Evolutionary conservation across 2,329 filamentous ascomycete species (phyloP).

Genomic region (Fonsecaea pedrosoi): DNA sequence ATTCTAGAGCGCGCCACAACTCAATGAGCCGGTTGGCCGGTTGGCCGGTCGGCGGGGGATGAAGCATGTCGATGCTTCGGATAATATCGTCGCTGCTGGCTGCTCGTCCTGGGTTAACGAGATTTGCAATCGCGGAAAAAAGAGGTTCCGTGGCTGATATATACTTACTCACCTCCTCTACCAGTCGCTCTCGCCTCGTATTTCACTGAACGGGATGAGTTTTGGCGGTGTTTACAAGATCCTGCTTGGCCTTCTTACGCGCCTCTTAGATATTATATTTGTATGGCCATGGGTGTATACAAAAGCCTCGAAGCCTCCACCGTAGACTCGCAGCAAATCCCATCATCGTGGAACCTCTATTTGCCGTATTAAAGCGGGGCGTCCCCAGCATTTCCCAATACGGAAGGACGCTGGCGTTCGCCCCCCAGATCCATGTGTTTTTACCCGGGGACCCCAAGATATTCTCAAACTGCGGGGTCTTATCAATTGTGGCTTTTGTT

Average conservation of each 20-base stretch:
- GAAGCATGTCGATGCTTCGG: not conserved
- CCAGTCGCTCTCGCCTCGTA: not conserved
- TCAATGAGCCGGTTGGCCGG: not conserved
- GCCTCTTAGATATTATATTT: too few relatives aligned
- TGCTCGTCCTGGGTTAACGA: not conserved
- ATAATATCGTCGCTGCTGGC: not conserved
- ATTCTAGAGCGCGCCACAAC: not conserved
- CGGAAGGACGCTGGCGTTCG: not conserved
- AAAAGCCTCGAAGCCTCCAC: not conserved
- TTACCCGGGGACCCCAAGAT: conserved; percentile 19
- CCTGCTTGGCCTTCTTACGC: too few relatives aligned
- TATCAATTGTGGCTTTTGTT: not conserved
- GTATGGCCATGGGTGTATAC: not conserved
- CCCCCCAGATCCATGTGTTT: conserved; percentile 5
- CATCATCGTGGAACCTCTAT: not conserved
- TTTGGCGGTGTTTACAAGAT: too few relatives aligned
- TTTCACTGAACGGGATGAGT: not conserved
- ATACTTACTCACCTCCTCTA: not conserved
- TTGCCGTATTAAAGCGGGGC: not conserved
- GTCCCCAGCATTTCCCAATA: conserved; percentile 1
- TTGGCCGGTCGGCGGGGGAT: not conserved
- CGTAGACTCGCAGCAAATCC: not conserved
- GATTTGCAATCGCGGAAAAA: not conserved
- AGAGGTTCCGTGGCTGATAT: not conserved
- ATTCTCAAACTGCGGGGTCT: conserved; percentile 6